These are phyloP conservation scores for Dendrocalamus sinicus DNA, from an alignment of 176 grass and related monocot genomes.

Conservation along the genomic window DNA sequence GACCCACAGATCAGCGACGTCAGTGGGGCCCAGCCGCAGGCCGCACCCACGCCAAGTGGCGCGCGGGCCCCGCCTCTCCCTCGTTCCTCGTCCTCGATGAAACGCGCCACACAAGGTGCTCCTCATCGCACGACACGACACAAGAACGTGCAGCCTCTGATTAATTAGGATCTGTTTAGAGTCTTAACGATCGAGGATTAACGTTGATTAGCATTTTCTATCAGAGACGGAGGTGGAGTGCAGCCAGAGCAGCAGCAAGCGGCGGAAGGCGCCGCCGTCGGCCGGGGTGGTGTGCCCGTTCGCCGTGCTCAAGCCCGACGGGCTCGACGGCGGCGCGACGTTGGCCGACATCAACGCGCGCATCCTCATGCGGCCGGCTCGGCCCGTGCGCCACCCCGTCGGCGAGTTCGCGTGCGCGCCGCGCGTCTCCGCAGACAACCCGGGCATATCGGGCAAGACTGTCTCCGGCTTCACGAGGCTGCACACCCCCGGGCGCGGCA, in stretches of 20 bases:
- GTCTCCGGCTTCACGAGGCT: slow-evolving; percentile 80
- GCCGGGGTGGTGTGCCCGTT: slow-evolving; percentile 65
- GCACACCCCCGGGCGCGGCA: slow-evolving; percentile 79
- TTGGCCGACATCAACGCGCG: slow-evolving; percentile 91
- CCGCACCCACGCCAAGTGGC: background rate
- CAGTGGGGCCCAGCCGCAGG: slow-evolving; percentile 9
- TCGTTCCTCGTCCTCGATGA: slow-evolving; percentile 28
- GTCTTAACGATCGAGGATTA: no score
- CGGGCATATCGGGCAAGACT: slow-evolving; percentile 78
- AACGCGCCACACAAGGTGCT: slow-evolving; percentile 57
- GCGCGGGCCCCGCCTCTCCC: slow-evolving; percentile 17
- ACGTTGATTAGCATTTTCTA: background rate
- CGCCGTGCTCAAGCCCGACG: slow-evolving; percentile 87
- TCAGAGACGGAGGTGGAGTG: slow-evolving; percentile 23
- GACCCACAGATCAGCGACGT: slow-evolving; percentile 26
- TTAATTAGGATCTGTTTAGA: no score
- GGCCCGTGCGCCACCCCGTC: slow-evolving; percentile 90
- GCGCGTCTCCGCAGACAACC: slow-evolving; percentile 59
- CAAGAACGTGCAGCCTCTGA: no score
- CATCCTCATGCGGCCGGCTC: slow-evolving; percentile 68
- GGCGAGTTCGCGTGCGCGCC: slow-evolving; percentile 83
- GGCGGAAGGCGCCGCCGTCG: background rate
- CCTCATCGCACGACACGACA: background rate
- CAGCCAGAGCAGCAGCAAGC: slow-evolving; percentile 45
- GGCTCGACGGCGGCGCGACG: slow-evolving; percentile 80